Percentiles rank a stretch among this genome's conserved stretches.
phyloP scores from a whole-genome alignment of 495 filamentous ascomycete species.

The Corynascus novoguineensis region DNA sequence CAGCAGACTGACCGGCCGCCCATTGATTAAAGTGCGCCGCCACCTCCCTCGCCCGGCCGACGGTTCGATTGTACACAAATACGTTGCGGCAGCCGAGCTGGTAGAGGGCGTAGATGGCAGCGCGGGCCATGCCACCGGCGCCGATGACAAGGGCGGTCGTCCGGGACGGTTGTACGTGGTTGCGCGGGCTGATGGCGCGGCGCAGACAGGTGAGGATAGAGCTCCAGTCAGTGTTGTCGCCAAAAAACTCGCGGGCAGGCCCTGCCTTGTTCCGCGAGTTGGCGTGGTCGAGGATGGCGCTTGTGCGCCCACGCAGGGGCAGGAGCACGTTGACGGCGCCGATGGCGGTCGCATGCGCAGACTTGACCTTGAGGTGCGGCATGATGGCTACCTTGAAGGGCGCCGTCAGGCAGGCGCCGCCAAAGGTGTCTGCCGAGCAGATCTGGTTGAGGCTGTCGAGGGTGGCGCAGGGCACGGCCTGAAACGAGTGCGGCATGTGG shows the following conservation, averaged over 20 bases:
- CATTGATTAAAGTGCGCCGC: slow-evolving; percentile 64
- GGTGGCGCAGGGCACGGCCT: slow-evolving; percentile 56
- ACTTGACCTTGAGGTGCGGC: slow-evolving; percentile 60
- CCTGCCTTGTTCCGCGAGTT: slow-evolving; percentile 63
- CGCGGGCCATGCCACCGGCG: slow-evolving; percentile 76
- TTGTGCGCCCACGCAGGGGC: slow-evolving; percentile 58
- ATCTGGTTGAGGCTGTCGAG: slow-evolving; percentile 60
- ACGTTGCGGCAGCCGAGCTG: slow-evolving; percentile 72
- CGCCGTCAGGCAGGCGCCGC: slow-evolving; percentile 65
- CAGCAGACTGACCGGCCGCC: slow-evolving; percentile 28
- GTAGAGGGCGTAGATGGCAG: slow-evolving; percentile 73
- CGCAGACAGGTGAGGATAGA: slow-evolving; percentile 62
- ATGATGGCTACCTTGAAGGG: slow-evolving; percentile 74
- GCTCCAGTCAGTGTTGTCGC: slow-evolving; percentile 83
- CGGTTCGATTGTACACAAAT: slow-evolving; percentile 72
- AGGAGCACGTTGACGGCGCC: slow-evolving; percentile 80
- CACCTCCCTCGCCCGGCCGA: slow-evolving; percentile 56
- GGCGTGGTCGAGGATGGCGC: slow-evolving; percentile 58
- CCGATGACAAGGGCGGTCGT: slow-evolving; percentile 71
- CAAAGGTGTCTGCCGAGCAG: slow-evolving; percentile 60
- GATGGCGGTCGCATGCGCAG: slow-evolving; percentile 71
- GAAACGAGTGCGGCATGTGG: slow-evolving; percentile 68
- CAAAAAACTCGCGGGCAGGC: slow-evolving; percentile 61
- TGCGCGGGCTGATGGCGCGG: slow-evolving; percentile 71
- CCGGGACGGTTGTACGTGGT: slow-evolving; percentile 61